These are phyloP conservation scores for Aureobasidium sp. DNA, from an alignment of 2,329 filamentous ascomycete species.

Conservation along the genomic window DNA sequence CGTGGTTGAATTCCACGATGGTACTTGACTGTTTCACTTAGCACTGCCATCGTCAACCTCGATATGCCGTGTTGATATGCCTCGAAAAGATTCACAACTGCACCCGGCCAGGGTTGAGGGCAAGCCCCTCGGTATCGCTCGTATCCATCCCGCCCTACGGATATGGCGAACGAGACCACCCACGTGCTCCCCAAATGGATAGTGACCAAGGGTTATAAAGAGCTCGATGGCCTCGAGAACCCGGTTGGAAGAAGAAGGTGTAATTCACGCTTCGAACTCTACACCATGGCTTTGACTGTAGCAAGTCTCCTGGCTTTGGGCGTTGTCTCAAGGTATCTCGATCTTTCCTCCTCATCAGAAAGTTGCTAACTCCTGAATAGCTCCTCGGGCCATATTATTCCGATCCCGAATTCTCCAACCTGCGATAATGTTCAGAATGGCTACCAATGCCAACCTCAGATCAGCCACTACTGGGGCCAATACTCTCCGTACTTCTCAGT, in stretches of 20 bases:
- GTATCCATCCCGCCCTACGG: not conserved
- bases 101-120: not conserved
- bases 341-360: not conserved
- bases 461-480: conserved; percentile 72
- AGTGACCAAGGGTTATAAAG: not conserved
- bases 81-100: not conserved
- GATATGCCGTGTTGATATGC: not conserved
- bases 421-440: conserved; percentile 32
- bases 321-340: conserved; percentile 1
- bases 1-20: not conserved
- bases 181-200: conserved; percentile 7
- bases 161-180: not conserved
- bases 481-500: conserved; percentile 81
- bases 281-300: not conserved
- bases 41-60: not conserved
- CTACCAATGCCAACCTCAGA: conserved; percentile 55
- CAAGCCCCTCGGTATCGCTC: not conserved
- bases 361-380: not conserved
- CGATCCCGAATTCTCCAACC: not conserved
- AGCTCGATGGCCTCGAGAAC: not conserved
- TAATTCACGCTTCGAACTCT: not conserved
- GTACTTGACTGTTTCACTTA: not conserved
- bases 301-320: conserved; percentile 5
- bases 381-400: conserved; percentile 11
- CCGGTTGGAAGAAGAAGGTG: not conserved